Percentiles rank a stretch among this genome's conserved stretches.
Evolutionary conservation across 1,284 basidiomycete genomes (phyloP).

Genomic region (Heliocybe sulcata): DNA sequence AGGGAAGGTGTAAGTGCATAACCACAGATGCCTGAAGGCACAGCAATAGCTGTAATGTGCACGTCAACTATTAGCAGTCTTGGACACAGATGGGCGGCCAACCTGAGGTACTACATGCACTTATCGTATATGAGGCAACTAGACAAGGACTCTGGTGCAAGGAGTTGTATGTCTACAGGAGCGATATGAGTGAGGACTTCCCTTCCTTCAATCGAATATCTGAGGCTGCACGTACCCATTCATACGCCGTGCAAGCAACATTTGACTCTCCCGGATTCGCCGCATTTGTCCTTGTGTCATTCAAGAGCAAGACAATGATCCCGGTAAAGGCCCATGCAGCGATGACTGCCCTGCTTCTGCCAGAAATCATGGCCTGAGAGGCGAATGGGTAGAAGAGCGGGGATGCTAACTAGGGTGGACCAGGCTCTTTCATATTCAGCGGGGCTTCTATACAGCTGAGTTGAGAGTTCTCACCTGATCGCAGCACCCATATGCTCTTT

Average conservation of each 20-base stretch:
- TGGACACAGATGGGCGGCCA: neutral
- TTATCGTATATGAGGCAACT: neutral
- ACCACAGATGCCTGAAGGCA: neutral
- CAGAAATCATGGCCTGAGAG: neutral
- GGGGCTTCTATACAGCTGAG: neutral
- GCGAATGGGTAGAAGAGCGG: neutral
- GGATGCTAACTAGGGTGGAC: neutral
- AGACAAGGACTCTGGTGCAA: neutral
- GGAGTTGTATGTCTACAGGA: neutral
- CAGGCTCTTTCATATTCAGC: neutral
- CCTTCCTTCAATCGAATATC: neutral
- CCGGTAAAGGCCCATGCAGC: neutral
- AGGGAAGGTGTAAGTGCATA: neutral
- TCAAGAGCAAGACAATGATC: neutral
- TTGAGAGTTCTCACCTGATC: neutral
- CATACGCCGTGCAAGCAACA: neutral
- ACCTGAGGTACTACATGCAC: neutral
- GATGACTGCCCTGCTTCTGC: neutral
- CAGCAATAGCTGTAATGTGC: neutral
- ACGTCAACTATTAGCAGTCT: neutral
- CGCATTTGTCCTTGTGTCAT: neutral
- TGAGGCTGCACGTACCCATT: neutral
- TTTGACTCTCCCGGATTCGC: neutral
- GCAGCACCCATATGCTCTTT: neutral
- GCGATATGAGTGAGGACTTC: neutral